Conservation (phyloP, 2,329 filamentous ascomycete species). For the Fusarium tupiense region DNA sequence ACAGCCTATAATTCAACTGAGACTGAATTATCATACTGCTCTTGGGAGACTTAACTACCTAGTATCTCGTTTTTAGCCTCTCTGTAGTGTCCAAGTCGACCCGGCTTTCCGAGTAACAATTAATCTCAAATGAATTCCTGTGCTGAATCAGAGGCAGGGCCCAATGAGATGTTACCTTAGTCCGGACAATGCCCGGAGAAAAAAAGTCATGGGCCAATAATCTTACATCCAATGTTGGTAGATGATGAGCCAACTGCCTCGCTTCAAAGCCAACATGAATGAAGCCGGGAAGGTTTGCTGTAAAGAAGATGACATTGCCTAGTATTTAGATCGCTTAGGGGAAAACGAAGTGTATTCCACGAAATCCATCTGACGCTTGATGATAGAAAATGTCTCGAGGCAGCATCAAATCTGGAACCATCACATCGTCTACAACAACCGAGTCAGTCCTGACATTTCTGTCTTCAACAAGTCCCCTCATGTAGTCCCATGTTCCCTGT, state of each 20-base stretch:
- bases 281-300: not conserved
- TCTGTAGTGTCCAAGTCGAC: not conserved
- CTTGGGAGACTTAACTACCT: not conserved
- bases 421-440: not conserved
- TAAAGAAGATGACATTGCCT: not conserved
- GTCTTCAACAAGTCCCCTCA: conserved; percentile 10
- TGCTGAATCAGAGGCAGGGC: not conserved
- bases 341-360: not conserved
- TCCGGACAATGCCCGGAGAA: not conserved
- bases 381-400: not conserved
- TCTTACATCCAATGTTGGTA: conserved; percentile 23
- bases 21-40: not conserved
- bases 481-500: conserved; percentile 36
- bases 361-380: not conserved
- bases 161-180: conserved; percentile 1
- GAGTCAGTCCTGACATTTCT: not conserved
- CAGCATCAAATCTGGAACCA: not conserved
- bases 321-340: not conserved
- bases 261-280: not conserved
- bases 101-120: not conserved
- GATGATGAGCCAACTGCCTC: not conserved
- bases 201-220: conserved; percentile 20
- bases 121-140: conserved; percentile 11
- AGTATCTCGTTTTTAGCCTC: not conserved
- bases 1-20: not conserved